A percentile compares a stretch with the other conserved stretches of the same genome.
Evolutionary conservation across 441 rosid genomes (phyloP).

Genomic region (Populus hybrid): DNA sequence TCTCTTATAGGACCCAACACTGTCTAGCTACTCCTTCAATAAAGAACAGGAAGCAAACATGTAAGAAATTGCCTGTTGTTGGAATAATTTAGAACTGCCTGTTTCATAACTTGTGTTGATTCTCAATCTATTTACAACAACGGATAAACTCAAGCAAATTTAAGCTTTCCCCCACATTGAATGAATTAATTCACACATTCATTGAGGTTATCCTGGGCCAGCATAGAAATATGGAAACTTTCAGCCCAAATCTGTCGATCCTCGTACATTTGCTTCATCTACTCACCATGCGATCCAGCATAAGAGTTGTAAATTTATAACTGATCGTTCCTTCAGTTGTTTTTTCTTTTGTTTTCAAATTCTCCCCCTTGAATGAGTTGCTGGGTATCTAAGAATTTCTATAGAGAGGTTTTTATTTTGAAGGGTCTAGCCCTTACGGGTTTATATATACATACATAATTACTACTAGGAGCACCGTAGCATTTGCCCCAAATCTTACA

Average conservation of each 20-base stretch:
- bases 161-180: not conserved
- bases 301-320: too few species aligned
- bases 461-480: too few species aligned
- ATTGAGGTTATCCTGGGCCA: not conserved
- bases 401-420: not conserved
- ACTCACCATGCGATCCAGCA: too few species aligned
- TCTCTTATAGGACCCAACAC: not conserved
- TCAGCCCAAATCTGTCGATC: not conserved
- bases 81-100: not conserved
- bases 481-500: too few species aligned
- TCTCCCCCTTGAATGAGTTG: not conserved
- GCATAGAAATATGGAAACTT: not conserved
- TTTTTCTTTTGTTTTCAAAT: not conserved
- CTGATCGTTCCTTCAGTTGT: not conserved
- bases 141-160: too few species aligned
- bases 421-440: not conserved
- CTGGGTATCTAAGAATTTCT: not conserved
- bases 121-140: not conserved
- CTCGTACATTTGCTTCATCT: not conserved
- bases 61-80: not conserved
- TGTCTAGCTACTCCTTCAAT: not conserved
- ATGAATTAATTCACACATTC: not conserved
- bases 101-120: not conserved
- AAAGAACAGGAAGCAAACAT: not conserved
- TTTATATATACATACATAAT: too few species aligned